Evolutionary conservation across 1,139 yeast genomes (phyloP).

Genomic region (Debaryomyces nepalensis): DNA sequence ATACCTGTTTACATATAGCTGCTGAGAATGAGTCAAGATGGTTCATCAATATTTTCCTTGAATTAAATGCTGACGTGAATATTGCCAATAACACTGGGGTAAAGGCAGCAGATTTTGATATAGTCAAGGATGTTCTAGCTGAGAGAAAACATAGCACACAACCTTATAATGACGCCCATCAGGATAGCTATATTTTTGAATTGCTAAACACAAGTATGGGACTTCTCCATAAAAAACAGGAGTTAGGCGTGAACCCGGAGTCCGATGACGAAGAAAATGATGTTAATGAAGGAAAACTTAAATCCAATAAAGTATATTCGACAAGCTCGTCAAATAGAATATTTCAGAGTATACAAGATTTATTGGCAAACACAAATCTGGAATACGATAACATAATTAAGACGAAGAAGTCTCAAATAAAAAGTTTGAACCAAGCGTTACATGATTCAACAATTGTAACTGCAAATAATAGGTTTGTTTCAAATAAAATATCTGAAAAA

Average conservation of each 20-base stretch:
- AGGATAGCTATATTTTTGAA: constrained; percentile 37
- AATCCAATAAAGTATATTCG: not conserved
- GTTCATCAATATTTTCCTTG: constrained; percentile 78
- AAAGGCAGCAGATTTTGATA: constrained; percentile 84
- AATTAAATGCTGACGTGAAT: constrained; percentile 82
- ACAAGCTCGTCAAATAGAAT: constrained; percentile 34
- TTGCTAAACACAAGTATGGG: constrained; percentile 42
- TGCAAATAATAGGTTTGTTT: constrained; percentile 47
- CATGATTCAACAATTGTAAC: constrained; percentile 51
- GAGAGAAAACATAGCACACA: constrained; percentile 23
- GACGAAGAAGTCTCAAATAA: constrained; percentile 43
- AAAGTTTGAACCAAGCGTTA: constrained; percentile 40
- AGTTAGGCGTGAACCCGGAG: constrained; percentile 23
- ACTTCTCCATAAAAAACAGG: constrained; percentile 35
- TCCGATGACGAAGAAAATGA: constrained; percentile 11
- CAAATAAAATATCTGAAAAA: constrained; percentile 45
- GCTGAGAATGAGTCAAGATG: constrained; percentile 85
- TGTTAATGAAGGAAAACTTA: not conserved
- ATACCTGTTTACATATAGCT: constrained; percentile 87
- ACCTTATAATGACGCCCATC: constrained; percentile 17
- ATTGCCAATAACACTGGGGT: constrained; percentile 84
- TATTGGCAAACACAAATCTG: constrained; percentile 41
- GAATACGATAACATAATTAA: constrained; percentile 47
- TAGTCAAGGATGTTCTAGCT: constrained; percentile 40
- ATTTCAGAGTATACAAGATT: constrained; percentile 47